Conservation (phyloP, 345 rosid genomes). For the Arabis alpina region DNA sequence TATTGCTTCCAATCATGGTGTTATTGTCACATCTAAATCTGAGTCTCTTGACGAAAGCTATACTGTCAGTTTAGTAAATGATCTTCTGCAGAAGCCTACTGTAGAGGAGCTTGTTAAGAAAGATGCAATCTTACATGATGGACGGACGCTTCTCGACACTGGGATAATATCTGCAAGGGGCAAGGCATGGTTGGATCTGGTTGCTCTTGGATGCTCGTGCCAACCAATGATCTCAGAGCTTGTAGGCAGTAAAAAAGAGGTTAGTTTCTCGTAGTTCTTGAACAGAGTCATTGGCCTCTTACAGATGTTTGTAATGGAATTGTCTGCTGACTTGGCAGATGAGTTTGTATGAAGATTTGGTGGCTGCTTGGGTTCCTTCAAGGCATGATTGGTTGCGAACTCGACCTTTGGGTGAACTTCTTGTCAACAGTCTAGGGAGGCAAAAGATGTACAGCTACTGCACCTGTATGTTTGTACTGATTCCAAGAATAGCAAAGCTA, state of each 20-base stretch:
- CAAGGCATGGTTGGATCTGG: slow-evolving; percentile 87
- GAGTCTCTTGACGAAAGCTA: slow-evolving; percentile 48
- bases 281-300: slow-evolving; percentile 3
- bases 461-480: slow-evolving; percentile 62
- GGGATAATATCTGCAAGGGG: slow-evolving; percentile 94
- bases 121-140: slow-evolving; percentile 83
- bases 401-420: slow-evolving; percentile 74
- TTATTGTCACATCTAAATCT: slow-evolving; percentile 72
- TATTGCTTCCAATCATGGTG: slow-evolving; percentile 95
- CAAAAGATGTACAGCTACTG: slow-evolving; percentile 82
- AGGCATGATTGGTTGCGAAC: slow-evolving; percentile 82
- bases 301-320: neutral
- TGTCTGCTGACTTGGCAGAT: slow-evolving; percentile 53
- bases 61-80: slow-evolving; percentile 66
- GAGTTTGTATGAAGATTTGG: slow-evolving; percentile 98
- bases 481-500: neutral
- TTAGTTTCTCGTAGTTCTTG: slow-evolving; percentile 35
- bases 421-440: slow-evolving; percentile 73
- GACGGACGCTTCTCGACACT: slow-evolving; percentile 90
- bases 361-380: slow-evolving; percentile 96
- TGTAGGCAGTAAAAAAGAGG: slow-evolving; percentile 73
- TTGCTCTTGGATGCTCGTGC: slow-evolving; percentile 72
- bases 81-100: slow-evolving; percentile 90
- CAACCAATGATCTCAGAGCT: slow-evolving; percentile 76
- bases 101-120: slow-evolving; percentile 68